A percentile compares a stretch with the other conserved stretches of the same genome.
phyloP scores from a whole-genome alignment of 2,329 filamentous ascomycete genomes.

The Cladophialophora exuberans region DNA sequence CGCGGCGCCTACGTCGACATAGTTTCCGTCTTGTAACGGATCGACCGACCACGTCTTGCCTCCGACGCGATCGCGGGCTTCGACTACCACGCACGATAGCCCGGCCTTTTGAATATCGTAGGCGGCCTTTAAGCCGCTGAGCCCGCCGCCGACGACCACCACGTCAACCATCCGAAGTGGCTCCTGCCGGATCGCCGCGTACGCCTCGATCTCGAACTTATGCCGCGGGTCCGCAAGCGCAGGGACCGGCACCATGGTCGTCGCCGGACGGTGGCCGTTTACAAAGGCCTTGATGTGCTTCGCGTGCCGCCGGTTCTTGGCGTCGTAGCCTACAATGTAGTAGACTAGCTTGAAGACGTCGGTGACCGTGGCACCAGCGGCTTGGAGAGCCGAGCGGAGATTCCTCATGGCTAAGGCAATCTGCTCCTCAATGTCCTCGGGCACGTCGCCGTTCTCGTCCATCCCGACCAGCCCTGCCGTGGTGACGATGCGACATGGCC shows the following conservation, averaged over 20 bases:
- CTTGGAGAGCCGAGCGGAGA: slow-evolving; percentile 40
- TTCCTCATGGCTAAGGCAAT: slow-evolving; percentile 45
- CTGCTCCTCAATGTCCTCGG: slow-evolving; percentile 45
- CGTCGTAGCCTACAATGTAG: slow-evolving; percentile 50
- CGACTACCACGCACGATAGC: slow-evolving; percentile 40
- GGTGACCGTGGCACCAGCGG: slow-evolving; percentile 40
- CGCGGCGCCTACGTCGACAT: slow-evolving; percentile 58
- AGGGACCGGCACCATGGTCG: slow-evolving; percentile 47
- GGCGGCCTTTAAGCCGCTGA: slow-evolving; percentile 43
- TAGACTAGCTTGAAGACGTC: slow-evolving; percentile 48
- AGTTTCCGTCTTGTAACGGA: slow-evolving; percentile 21
- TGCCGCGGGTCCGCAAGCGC: slow-evolving; percentile 43
- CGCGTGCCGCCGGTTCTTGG: slow-evolving; percentile 40
- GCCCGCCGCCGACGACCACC: slow-evolving; percentile 41
- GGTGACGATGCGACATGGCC: background rate
- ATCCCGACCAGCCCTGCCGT: slow-evolving; percentile 41
- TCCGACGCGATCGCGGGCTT: slow-evolving; percentile 48
- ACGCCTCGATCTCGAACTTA: slow-evolving; percentile 50
- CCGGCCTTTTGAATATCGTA: slow-evolving; percentile 36
- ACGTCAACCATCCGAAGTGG: slow-evolving; percentile 45
- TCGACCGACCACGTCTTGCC: slow-evolving; percentile 42
- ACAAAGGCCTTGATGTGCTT: slow-evolving; percentile 44
- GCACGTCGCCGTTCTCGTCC: slow-evolving; percentile 37
- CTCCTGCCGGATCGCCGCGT: slow-evolving; percentile 45
- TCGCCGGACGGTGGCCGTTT: slow-evolving; percentile 44